Evolutionary conservation across 2,329 filamentous ascomycete genomes (phyloP).

Genomic region (Alternaria viburni): DNA sequence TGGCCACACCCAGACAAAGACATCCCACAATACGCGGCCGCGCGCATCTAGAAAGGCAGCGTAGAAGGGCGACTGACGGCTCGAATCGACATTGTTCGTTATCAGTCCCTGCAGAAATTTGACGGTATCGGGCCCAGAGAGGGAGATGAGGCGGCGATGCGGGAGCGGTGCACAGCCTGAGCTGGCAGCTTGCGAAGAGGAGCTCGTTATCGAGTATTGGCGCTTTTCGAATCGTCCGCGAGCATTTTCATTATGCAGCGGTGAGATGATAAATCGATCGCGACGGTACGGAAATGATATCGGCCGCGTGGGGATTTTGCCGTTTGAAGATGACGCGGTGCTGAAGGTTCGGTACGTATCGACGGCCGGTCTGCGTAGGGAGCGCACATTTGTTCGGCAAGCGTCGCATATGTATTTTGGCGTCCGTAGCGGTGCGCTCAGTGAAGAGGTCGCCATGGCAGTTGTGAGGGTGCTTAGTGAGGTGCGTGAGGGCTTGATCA

Average conservation of each 20-base stretch:
- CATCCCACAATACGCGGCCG: conserved; percentile 85
- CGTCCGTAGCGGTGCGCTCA: background rate
- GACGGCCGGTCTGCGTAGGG: conserved; percentile 3
- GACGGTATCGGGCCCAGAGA: conserved; percentile 79
- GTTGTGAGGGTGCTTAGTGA: background rate
- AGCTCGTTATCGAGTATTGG: background rate
- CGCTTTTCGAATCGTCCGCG: background rate
- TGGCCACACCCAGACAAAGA: conserved; percentile 74
- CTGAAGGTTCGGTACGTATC: conserved; percentile 8
- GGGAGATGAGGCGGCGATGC: conserved; percentile 78
- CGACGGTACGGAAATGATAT: conserved; percentile 34
- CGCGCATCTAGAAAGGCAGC: conserved; percentile 82
- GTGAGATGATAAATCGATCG: background rate
- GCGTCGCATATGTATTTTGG: conserved; percentile 28
- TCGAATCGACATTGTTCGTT: conserved; percentile 71
- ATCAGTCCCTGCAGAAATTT: conserved; percentile 89
- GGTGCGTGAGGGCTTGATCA: conserved; percentile 7
- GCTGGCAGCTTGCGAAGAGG: conserved; percentile 1
- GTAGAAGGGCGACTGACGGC: conserved; percentile 60
- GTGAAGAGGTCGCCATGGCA: conserved; percentile 18
- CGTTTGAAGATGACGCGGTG: conserved; percentile 15
- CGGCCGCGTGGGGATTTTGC: background rate
- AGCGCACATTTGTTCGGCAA: conserved; percentile 18
- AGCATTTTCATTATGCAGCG: background rate
- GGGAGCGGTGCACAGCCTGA: conserved; percentile 64